Percentiles rank a stretch among this genome's conserved stretches.
These are phyloP conservation scores for Claviceps fusiformis DNA, from an alignment of 2,329 filamentous ascomycete species.

Conservation along the genomic window DNA sequence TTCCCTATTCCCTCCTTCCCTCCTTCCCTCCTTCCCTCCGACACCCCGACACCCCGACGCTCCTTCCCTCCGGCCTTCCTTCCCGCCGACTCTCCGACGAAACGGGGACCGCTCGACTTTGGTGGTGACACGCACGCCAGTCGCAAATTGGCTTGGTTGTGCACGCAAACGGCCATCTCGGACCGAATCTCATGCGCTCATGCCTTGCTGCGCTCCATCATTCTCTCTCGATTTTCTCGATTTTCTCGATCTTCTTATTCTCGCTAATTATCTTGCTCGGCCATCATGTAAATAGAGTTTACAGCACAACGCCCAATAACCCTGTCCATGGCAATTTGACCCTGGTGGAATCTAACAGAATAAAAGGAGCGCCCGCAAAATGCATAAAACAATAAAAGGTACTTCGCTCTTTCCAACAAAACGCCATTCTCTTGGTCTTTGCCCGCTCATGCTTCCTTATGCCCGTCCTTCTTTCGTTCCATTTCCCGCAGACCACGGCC, in stretches of 20 bases:
- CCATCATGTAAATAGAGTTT: background rate
- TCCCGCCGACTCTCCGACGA: too few species aligned
- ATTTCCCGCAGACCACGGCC: background rate
- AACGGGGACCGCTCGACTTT: too few species aligned
- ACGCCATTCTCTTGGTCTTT: background rate
- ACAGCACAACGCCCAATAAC: background rate
- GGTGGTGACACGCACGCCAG: background rate
- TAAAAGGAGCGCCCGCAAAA: background rate
- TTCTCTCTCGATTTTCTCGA: background rate
- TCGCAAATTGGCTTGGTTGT: background rate
- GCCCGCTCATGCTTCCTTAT: background rate
- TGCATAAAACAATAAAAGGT: background rate
- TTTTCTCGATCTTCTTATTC: background rate
- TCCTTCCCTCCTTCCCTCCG: too few species aligned
- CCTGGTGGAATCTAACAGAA: background rate
- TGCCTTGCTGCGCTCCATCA: background rate
- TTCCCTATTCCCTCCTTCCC: too few species aligned
- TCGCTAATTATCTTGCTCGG: background rate
- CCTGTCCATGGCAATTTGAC: background rate
- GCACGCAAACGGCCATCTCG: background rate
- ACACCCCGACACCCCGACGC: too few species aligned
- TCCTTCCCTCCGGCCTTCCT: too few species aligned
- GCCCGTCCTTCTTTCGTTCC: background rate
- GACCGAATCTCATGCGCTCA: background rate
- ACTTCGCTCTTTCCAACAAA: slow-evolving; percentile 1